Evolutionary conservation across 345 rosid species (phyloP), one percentile per base, ranked within the genome.

Genomic region (Toxicodendron radicans): DNA sequence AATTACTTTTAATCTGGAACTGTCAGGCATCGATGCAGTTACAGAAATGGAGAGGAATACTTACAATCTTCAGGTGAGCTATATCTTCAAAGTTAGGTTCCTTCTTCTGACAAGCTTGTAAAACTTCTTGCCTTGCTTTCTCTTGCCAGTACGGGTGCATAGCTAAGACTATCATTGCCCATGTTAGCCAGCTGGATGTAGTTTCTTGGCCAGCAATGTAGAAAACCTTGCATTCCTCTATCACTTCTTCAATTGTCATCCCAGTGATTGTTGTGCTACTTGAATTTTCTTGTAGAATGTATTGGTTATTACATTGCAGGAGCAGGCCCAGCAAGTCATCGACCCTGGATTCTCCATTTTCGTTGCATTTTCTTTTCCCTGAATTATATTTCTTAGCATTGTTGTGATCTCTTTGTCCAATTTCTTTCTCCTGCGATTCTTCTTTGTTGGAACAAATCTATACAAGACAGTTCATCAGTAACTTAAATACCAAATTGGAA

Each of bases 191-290:
- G 76, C 75, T 83, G 5, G 86, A 59, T 41, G 89, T 86, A 51
- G 94, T 87, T 78, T 88, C 92, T 74, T 90, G 89, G 41, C 94
- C 92, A 5, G 89, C 89, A 6, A 82, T 58, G 80, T 85, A 83
- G 68, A 88, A 85, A 63, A 72, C 56, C 66, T 88, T 88, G 78
- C 94, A 86, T 72, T 89, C 89, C 77, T 84, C 91, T 49, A 82
- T 53, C 13, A 85, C 77, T n/a, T 89, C 87, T 56, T 84, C 84
- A 51, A 80, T 64, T 58, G 83, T 81, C 82, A 87, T 30, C 43
- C 73, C 77, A 68, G 52, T 43, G 13, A 53, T 61, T 17, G 45
- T 75, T 41, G 43, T 58, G 17, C 53, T 66, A 30, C 45, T 52
- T 63, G 58, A 74, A 76, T 66, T 77, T 73, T 73, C 82, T 35